phyloP scores from a whole-genome alignment of 768 basidiomycete species.

The Suillus sp. region DNA sequence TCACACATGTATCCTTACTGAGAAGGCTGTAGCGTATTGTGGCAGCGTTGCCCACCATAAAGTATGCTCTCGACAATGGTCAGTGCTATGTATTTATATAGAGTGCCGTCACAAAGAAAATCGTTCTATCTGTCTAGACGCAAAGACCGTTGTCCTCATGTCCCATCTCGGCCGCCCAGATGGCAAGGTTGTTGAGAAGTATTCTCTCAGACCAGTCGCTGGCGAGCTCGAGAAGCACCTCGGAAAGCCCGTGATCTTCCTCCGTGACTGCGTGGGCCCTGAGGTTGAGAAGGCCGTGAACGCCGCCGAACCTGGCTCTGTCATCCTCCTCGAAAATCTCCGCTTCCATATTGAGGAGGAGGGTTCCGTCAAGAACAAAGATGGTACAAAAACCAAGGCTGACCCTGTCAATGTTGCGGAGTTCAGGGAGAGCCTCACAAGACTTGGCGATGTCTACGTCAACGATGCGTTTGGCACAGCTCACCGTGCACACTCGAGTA shows the following conservation, averaged over 20 bases:
- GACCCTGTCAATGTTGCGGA: constrained; percentile 75
- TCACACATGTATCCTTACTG: constrained; percentile 18
- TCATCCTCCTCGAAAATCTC: constrained; percentile 95
- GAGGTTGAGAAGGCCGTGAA: constrained; percentile 80
- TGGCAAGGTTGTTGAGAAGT: constrained; percentile 86
- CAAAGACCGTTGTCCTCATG: constrained; percentile 87
- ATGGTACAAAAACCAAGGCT: constrained; percentile 94
- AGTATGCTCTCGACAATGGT: constrained; percentile 90
- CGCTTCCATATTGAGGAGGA: constrained; percentile 99
- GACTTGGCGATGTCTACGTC: constrained; percentile 93
- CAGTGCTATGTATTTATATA: constrained; percentile 15
- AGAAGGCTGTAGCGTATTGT: constrained; percentile 77
- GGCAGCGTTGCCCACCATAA: constrained; percentile 93
- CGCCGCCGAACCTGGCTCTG: constrained; percentile 56
- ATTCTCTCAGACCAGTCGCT: constrained; percentile 88
- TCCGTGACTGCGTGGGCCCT: constrained; percentile 82
- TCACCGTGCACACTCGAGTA: constrained; percentile 96
- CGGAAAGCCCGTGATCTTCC: constrained; percentile 73
- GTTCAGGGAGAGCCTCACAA: constrained; percentile 88
- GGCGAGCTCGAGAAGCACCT: constrained; percentile 77
- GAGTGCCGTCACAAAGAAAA: background rate
- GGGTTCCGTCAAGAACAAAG: constrained; percentile 90
- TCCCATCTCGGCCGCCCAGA: constrained; percentile 98
- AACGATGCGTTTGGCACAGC: constrained; percentile 99
- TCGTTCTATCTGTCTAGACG: constrained; percentile 47